Conservation (phyloP, 441 rosid genomes). For the Flueggea neowawraea region DNA sequence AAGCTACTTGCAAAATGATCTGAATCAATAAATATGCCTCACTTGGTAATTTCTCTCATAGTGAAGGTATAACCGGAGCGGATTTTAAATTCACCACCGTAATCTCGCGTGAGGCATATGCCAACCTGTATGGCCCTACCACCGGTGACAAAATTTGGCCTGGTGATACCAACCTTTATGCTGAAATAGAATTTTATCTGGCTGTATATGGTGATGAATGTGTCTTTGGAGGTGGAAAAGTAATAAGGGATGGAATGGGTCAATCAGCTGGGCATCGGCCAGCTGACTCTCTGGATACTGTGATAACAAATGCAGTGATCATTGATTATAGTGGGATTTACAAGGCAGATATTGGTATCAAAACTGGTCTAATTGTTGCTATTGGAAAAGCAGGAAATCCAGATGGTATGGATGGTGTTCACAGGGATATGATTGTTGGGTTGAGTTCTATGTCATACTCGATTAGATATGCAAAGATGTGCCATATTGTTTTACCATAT, state of each 20-base stretch:
- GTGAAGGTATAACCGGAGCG: constrained; percentile 68
- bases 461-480: background rate
- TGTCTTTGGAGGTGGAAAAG: constrained; percentile 97
- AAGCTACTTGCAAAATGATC: background rate
- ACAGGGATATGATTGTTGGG: constrained; percentile 64
- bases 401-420: constrained; percentile 66
- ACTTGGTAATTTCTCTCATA: constrained; percentile 37
- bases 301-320: constrained; percentile 80
- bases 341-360: constrained; percentile 95
- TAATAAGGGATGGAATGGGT: constrained; percentile 97
- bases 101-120: constrained; percentile 67
- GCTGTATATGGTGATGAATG: constrained; percentile 91
- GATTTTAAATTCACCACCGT: constrained; percentile 45
- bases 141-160: constrained; percentile 79
- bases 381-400: constrained; percentile 94
- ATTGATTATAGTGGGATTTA: constrained; percentile 80
- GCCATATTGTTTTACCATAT: constrained; percentile 1
- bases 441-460: constrained; percentile 36
- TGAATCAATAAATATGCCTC: constrained; percentile 2
- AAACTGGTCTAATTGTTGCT: constrained; percentile 49
- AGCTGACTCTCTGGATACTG: constrained; percentile 57
- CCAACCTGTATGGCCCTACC: constrained; percentile 92
- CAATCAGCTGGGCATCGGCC: constrained; percentile 56
- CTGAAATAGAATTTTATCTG: constrained; percentile 78
- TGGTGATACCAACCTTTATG: constrained; percentile 85